Conservation (phyloP, 2,329 filamentous ascomycete species). For the Berkeleyomyces rouxiae region DNA sequence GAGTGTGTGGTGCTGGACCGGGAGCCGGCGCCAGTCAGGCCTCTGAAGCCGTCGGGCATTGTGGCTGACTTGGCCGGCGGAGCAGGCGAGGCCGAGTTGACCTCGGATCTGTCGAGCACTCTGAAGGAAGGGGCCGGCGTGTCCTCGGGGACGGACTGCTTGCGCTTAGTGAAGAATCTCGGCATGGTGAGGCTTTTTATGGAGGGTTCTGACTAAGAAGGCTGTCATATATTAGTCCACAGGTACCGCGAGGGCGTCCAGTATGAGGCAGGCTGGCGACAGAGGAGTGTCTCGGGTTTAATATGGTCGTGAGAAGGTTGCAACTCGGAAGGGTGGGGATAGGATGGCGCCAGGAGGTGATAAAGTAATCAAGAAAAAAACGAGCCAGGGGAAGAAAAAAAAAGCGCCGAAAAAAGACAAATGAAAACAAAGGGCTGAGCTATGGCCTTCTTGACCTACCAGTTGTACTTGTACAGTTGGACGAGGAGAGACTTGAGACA, state of each 20-base stretch:
- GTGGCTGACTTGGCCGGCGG: conserved; percentile 16
- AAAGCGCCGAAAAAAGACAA: not conserved
- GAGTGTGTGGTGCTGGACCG: conserved; percentile 23
- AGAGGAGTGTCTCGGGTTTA: not conserved
- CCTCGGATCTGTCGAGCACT: conserved; percentile 37
- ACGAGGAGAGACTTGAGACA: not conserved
- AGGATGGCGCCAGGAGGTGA: not conserved
- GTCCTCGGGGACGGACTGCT: conserved; percentile 39
- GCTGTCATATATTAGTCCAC: not conserved
- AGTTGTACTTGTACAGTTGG: not conserved
- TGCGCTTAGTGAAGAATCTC: conserved; percentile 47
- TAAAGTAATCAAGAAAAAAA: not conserved
- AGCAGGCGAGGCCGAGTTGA: not conserved
- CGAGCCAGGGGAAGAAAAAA: too few species aligned
- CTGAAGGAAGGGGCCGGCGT: conserved; percentile 37
- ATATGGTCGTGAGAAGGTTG: not conserved
- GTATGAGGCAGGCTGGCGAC: not conserved
- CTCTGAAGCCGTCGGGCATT: conserved; percentile 30
- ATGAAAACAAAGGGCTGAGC: not conserved
- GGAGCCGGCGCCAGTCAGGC: conserved; percentile 27
- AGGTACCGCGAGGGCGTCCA: not conserved
- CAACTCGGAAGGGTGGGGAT: not conserved
- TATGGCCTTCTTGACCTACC: not conserved
- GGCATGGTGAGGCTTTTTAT: conserved; percentile 32
- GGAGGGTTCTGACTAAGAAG: not conserved